Percentiles rank a stretch among this genome's conserved stretches.
phyloP scores from a whole-genome alignment of 2,329 filamentous ascomycete species.

The Colletotrichum trifolii region DNA sequence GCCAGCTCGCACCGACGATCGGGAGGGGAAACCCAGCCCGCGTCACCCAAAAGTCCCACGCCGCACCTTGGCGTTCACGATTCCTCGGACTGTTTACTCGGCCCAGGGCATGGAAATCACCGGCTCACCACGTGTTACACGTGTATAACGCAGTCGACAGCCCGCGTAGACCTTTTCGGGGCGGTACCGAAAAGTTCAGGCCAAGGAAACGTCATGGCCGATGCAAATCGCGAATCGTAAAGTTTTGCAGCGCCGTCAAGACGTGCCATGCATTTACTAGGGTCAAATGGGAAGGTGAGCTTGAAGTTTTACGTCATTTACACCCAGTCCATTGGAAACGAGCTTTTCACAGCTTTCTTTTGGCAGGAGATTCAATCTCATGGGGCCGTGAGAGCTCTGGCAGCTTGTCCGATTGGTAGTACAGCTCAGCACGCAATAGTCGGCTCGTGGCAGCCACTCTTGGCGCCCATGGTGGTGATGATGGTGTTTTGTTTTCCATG shows the following conservation, averaged over 20 bases:
- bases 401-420: not conserved
- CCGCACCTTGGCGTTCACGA: not conserved
- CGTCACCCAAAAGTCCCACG: conserved; percentile 1
- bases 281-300: conserved; percentile 25
- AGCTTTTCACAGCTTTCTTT: not conserved
- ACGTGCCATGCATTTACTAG: conserved; percentile 30
- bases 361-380: too few species aligned
- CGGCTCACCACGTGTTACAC: not conserved
- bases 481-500: not conserved
- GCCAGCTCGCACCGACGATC: not conserved
- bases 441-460: not conserved
- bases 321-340: not conserved
- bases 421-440: conserved; percentile 19
- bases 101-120: not conserved
- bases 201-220: conserved; percentile 10
- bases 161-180: not conserved
- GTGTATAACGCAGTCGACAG: not conserved
- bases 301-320: conserved; percentile 17
- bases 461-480: conserved; percentile 4
- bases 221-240: conserved; percentile 7
- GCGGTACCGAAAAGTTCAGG: not conserved
- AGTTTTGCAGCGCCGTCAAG: not conserved
- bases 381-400: too few species aligned
- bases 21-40: not conserved
- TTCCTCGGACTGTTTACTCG: too few species aligned